A percentile compares a stretch with the other conserved stretches of the same genome.
These are phyloP conservation scores for Talaromyces verruculosus DNA, from an alignment of 2,329 filamentous ascomycete genomes.

Conservation along the genomic window DNA sequence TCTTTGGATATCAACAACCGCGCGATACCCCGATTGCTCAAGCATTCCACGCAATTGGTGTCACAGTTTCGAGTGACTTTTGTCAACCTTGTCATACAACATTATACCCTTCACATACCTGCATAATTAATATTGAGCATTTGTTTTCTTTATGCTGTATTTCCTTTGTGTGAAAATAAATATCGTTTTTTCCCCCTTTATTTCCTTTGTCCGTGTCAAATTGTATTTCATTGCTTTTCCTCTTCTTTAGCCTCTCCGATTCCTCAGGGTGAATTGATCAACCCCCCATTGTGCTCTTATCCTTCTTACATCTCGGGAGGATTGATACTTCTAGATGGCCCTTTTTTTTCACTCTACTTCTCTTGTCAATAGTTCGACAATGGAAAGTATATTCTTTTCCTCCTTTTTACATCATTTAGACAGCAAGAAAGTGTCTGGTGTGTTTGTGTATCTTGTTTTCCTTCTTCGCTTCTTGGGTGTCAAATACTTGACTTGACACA, in stretches of 20 bases:
- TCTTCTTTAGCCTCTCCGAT: not conserved
- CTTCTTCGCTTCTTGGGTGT: not conserved
- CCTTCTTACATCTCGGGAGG: slow-evolving; percentile 3
- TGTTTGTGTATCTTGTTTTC: not conserved
- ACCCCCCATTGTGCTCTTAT: not conserved
- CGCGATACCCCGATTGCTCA: slow-evolving; percentile 40
- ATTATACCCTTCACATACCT: slow-evolving; percentile 31
- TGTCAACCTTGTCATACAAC: slow-evolving; percentile 30
- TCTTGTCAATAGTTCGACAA: slow-evolving; percentile 19
- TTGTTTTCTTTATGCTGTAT: slow-evolving; percentile 25
- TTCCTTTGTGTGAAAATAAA: slow-evolving; percentile 32
- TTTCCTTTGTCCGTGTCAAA: slow-evolving; percentile 25
- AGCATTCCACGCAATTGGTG: slow-evolving; percentile 38
- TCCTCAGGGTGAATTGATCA: slow-evolving; percentile 1
- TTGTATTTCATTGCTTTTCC: slow-evolving; percentile 18
- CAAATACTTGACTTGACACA: not conserved
- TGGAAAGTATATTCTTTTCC: slow-evolving; percentile 4
- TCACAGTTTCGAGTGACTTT: slow-evolving; percentile 23
- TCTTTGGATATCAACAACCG: slow-evolving; percentile 37
- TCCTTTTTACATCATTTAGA: not conserved
- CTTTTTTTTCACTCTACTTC: slow-evolving; percentile 9
- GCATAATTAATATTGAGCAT: slow-evolving; percentile 39
- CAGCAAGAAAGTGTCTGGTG: not conserved
- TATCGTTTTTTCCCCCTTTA: slow-evolving; percentile 28
- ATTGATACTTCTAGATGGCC: slow-evolving; percentile 13